Percentiles rank a stretch among this genome's conserved stretches.
phyloP scores from a whole-genome alignment of 1,139 yeast genomes.

The Suhomyces maxii region DNA sequence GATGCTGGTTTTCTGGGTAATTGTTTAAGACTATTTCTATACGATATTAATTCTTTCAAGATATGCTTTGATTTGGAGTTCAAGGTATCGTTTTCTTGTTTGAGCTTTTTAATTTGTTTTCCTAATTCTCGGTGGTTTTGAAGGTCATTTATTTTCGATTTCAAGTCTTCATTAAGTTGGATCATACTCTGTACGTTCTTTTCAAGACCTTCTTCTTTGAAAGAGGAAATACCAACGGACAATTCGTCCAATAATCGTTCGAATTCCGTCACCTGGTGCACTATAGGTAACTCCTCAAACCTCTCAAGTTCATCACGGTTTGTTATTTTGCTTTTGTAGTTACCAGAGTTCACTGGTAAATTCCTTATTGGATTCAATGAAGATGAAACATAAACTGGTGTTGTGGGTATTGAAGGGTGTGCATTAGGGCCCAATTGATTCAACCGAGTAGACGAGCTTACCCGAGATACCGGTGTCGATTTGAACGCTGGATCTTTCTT shows the following conservation, averaged over 20 bases:
- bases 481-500: constrained; percentile 21
- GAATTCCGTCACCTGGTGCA: constrained; percentile 26
- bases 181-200: constrained; percentile 29
- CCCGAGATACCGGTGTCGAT: constrained; percentile 38
- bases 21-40: constrained; percentile 33
- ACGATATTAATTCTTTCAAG: constrained; percentile 34
- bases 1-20: constrained; percentile 35
- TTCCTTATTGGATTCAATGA: constrained; percentile 42
- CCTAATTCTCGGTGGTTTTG: constrained; percentile 36
- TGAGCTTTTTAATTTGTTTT: constrained; percentile 23
- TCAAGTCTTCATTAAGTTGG: constrained; percentile 28
- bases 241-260: constrained; percentile 27
- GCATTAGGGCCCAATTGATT: constrained; percentile 23
- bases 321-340: constrained; percentile 16
- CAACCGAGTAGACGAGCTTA: constrained; percentile 33
- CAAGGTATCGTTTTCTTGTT: constrained; percentile 23
- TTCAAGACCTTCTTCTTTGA: constrained; percentile 32
- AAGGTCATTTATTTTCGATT: constrained; percentile 27
- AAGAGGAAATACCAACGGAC: constrained; percentile 34
- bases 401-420: constrained; percentile 29
- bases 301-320: constrained; percentile 25
- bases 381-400: constrained; percentile 36
- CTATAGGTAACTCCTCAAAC: constrained; percentile 34
- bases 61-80: constrained; percentile 30
- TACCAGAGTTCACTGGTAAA: constrained; percentile 24